phyloP scores from a whole-genome alignment of 108 stramenopile genomes.

The Mediolabrus comicus region DNA sequence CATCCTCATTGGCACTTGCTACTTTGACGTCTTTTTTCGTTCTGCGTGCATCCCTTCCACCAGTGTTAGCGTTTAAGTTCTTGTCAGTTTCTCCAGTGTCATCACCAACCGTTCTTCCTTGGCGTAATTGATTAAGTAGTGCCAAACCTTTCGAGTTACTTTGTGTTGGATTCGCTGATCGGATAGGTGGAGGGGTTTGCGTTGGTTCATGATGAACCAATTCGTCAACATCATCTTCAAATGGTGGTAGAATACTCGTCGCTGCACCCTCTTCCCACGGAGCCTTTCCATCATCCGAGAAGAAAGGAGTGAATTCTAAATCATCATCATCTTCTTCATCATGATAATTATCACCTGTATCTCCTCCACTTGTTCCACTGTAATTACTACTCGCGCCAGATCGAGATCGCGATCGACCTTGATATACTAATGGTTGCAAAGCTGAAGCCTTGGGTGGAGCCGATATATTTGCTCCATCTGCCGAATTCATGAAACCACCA shows the following conservation, averaged over 20 bases:
- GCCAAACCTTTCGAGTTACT: constrained; percentile 53
- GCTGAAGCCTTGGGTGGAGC: constrained; percentile 32
- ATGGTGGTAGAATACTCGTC: not conserved
- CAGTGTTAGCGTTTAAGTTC: not conserved
- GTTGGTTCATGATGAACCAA: not conserved
- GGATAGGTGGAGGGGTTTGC: not conserved
- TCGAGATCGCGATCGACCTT: not conserved
- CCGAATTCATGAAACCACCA: constrained; percentile 74
- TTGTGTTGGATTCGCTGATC: constrained; percentile 13
- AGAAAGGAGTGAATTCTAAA: constrained; percentile 68
- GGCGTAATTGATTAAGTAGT: constrained; percentile 46
- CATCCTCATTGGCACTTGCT: constrained; percentile 3
- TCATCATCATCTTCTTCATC: constrained; percentile 41
- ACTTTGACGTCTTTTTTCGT: not conserved
- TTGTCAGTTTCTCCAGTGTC: constrained; percentile 6
- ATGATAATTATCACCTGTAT: not conserved
- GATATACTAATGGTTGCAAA: constrained; percentile 39
- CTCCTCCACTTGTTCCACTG: not conserved
- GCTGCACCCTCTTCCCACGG: constrained; percentile 79
- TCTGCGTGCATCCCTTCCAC: not conserved
- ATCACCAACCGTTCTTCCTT: constrained; percentile 17
- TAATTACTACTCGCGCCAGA: not conserved
- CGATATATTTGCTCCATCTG: constrained; percentile 16
- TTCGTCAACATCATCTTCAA: not conserved
- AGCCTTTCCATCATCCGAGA: constrained; percentile 70